Percentiles rank a stretch among this genome's conserved stretches.
Evolutionary conservation across 164 flowering plant genomes (phyloP).

Genomic region (Macadamia integrifolia): DNA sequence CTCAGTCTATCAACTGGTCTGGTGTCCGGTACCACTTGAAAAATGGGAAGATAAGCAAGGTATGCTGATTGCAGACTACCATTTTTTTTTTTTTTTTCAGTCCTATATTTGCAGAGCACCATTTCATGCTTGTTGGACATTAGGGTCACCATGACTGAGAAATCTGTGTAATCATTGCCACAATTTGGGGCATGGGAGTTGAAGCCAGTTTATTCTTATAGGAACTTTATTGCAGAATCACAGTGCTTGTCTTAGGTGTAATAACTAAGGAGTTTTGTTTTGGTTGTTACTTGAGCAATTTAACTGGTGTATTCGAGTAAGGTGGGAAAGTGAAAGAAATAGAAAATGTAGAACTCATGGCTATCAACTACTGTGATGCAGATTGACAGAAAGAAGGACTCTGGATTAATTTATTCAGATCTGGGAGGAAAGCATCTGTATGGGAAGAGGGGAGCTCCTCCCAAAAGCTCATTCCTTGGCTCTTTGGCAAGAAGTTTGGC

Average conservation of each 20-base stretch:
- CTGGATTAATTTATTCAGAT: constrained; percentile 56
- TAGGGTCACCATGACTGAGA: not conserved
- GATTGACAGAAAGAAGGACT: constrained; percentile 64
- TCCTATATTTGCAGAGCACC: not conserved
- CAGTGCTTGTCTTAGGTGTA: not conserved
- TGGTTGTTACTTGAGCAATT: not conserved
- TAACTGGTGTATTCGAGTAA: not conserved
- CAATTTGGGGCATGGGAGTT: no score
- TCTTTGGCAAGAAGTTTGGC: constrained; percentile 55
- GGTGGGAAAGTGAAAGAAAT: not conserved
- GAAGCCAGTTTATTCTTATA: no score
- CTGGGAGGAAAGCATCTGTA: constrained; percentile 70
- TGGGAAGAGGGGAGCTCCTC: constrained; percentile 52
- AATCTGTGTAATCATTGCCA: not conserved
- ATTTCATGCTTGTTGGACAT: not conserved
- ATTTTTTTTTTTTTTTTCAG: no score
- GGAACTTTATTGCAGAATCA: no score
- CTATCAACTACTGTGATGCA: constrained; percentile 18
- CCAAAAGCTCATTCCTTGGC: constrained; percentile 41
- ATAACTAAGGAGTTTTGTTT: not conserved
- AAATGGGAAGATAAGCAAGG: constrained; percentile 86
- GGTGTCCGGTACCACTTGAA: constrained; percentile 84
- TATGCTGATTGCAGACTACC: constrained; percentile 12
- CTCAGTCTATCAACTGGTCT: constrained; percentile 92
- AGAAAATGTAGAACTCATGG: no score